Evolutionary conservation across 495 filamentous ascomycete species (phyloP), one percentile per base, ranked within the genome.

Genomic region (Daldinia grandis): DNA sequence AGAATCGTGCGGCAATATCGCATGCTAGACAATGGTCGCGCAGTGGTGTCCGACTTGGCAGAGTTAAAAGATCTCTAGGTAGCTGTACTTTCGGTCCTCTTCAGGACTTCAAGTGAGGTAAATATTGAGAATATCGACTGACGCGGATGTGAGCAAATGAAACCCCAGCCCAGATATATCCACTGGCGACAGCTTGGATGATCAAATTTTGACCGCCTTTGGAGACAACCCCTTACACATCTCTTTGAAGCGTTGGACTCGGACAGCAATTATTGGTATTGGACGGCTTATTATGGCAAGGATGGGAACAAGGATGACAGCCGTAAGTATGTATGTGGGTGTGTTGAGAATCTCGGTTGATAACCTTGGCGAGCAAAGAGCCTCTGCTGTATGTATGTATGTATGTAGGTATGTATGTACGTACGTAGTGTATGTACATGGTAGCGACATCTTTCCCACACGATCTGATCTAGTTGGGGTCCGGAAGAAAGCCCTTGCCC

Each of bases 271-370:
- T 50, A 53, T 28, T 69, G 40, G 64, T 64, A 69, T 64, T 33
- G 28, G 61, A 50, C 56, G 37, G 51, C 57, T 53, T 40, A 55
- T 62, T 71, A 50, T 55, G 27, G 60, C 61, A 68, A 61, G 65
- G 50, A 42, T 66, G 62, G 44, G 65, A 53, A 65, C 70, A 73
- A 64, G 70, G 70, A 73, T 68, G 47, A 17, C 21, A 68, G 54
- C 25, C 55, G 51, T 55, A 35, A 37, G 15, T 21, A 5, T 56
- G 53, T 56, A 35, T 35, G 19, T 64, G 27, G 49, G 49, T 73
- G 68, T 73, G 65, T 62, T 68, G 59, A 62, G 62, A 73, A 73
- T 73, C 70, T 73, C 70, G 65, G 70, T 73, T 73, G 70, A 59
- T 56, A 44, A 73, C 65, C 70, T 73, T 73, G 70, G 70, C 70